phyloP scores from a whole-genome alignment of 2,329 filamentous ascomycete genomes.

The Aureobasidium sp. region DNA sequence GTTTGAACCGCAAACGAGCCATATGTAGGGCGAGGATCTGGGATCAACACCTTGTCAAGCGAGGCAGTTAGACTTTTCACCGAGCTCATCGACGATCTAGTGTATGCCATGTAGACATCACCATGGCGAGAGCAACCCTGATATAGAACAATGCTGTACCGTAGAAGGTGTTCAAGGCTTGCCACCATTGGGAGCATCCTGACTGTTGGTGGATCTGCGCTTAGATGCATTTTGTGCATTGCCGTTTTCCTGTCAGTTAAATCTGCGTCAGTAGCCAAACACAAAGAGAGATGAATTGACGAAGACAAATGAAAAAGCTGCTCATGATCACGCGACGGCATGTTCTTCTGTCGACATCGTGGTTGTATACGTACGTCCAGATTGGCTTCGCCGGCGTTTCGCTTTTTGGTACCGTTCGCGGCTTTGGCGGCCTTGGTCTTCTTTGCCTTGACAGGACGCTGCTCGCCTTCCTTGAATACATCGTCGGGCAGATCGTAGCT shows the following conservation, averaged over 20 bases:
- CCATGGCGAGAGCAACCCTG: background rate
- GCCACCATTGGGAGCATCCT: conserved; percentile 3
- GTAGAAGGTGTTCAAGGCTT: background rate
- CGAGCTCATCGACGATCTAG: background rate
- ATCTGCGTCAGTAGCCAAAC: conserved; percentile 10
- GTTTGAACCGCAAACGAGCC: background rate
- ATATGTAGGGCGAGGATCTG: background rate
- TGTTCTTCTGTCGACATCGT: background rate
- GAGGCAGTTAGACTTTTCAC: background rate
- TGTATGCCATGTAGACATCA: background rate
- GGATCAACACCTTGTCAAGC: background rate
- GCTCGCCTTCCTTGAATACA: conserved; percentile 74
- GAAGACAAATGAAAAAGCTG: background rate
- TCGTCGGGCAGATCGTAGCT: conserved; percentile 86
- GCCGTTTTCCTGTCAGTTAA: conserved; percentile 1
- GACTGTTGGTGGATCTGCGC: conserved; percentile 12
- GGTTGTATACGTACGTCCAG: conserved; percentile 36
- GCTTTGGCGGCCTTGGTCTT: conserved; percentile 27
- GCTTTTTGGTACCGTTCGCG: conserved; percentile 30
- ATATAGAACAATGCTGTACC: background rate
- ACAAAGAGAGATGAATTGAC: background rate
- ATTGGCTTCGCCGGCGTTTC: conserved; percentile 36
- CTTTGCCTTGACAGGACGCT: conserved; percentile 34
- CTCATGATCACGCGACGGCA: background rate
- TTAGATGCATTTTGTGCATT: conserved; percentile 4